Conservation (phyloP, 2,329 filamentous ascomycete species). For the Aureobasidium sp. region DNA sequence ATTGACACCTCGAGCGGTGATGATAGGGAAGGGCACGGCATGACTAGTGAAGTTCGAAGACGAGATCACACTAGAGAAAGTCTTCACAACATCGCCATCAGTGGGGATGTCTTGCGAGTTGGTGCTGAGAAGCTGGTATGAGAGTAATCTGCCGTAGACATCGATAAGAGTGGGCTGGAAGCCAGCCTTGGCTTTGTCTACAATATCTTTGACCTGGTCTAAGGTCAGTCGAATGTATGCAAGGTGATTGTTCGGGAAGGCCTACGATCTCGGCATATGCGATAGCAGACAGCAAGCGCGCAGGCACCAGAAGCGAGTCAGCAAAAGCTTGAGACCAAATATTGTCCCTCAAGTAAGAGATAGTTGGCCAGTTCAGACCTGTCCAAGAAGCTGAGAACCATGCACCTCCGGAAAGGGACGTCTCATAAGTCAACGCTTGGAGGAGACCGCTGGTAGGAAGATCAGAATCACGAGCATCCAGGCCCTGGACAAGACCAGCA, state of each 20-base stretch:
- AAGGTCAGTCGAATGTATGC: not conserved
- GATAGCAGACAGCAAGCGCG: constrained; percentile 24
- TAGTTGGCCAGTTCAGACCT: constrained; percentile 42
- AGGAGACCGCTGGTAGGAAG: constrained; percentile 36
- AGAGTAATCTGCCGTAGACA: constrained; percentile 35
- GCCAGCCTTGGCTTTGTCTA: constrained; percentile 32
- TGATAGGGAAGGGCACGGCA: constrained; percentile 39
- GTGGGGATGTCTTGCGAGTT: constrained; percentile 17
- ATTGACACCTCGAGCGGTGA: constrained; percentile 35
- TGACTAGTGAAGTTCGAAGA: constrained; percentile 35
- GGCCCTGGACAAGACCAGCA: constrained; percentile 36
- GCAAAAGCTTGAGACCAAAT: constrained; percentile 37
- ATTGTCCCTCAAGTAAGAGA: constrained; percentile 32
- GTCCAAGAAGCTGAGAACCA: constrained; percentile 42
- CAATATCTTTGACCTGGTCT: constrained; percentile 25
- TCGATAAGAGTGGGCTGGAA: constrained; percentile 37
- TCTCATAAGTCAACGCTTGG: constrained; percentile 41
- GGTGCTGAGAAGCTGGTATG: constrained; percentile 33
- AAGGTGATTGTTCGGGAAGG: not conserved
- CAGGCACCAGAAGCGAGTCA: constrained; percentile 33
- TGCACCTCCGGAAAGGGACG: constrained; percentile 40
- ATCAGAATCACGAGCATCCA: constrained; percentile 38
- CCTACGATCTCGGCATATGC: constrained; percentile 26
- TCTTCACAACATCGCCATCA: constrained; percentile 32
- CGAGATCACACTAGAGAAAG: constrained; percentile 29